A percentile compares a stretch with the other conserved stretches of the same genome.
Conservation (phyloP, 2,329 filamentous ascomycete genomes). For the Hypoxylon sp. region DNA sequence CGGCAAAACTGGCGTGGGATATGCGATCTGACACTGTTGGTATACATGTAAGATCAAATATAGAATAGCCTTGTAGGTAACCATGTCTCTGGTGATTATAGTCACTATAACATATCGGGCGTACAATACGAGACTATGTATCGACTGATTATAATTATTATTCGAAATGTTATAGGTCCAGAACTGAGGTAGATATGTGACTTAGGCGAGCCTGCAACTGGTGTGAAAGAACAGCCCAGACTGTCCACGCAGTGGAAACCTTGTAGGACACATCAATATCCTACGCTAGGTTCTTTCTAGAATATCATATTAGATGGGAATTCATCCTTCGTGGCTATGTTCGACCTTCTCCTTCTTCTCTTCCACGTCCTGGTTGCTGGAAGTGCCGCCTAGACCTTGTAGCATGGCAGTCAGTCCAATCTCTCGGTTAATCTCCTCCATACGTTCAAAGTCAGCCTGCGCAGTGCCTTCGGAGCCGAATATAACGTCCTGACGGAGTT, state of each 20-base stretch:
- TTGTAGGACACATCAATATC: not conserved
- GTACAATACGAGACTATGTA: no score
- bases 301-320: not conserved
- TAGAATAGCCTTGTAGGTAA: no score
- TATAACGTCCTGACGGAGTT: constrained; percentile 66
- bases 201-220: not conserved
- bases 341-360: constrained; percentile 43
- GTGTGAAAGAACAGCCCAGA: not conserved
- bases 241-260: not conserved
- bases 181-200: not conserved
- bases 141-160: no score
- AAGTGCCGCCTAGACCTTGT: constrained; percentile 43
- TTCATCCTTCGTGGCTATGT: constrained; percentile 23
- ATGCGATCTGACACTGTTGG: no score
- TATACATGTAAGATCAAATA: no score
- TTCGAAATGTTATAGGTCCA: no score
- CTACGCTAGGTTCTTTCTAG: not conserved
- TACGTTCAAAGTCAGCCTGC: constrained; percentile 74
- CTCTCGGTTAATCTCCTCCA: constrained; percentile 78
- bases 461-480: constrained; percentile 76
- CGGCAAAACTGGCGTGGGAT: not conserved
- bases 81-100: not conserved
- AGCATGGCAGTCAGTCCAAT: constrained; percentile 69
- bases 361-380: constrained; percentile 43
- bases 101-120: not conserved